phyloP scores from a whole-genome alignment of 2,329 filamentous ascomycete genomes.

The Pseudogymnoascus sp. region DNA sequence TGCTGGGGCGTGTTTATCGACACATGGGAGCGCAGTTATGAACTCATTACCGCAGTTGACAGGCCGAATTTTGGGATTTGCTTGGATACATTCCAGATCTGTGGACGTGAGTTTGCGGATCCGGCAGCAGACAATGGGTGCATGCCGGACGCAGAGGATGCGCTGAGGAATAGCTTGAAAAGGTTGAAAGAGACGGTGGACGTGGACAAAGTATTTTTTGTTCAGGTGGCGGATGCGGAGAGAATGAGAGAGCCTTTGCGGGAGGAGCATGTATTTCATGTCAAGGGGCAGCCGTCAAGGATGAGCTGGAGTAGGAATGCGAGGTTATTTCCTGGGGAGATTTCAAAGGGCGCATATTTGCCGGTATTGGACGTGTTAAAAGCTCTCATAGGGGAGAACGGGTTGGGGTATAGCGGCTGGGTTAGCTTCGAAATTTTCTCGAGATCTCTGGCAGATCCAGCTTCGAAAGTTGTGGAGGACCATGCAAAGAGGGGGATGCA shows the following conservation, averaged over 20 bases:
- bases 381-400: conserved; percentile 41
- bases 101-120: conserved; percentile 63
- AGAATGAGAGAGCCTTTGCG: conserved; percentile 49
- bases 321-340: conserved; percentile 44
- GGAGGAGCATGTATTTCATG: conserved; percentile 49
- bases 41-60: conserved; percentile 56
- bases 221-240: conserved; percentile 71
- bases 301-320: conserved; percentile 79
- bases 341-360: conserved; percentile 50
- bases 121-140: conserved; percentile 38
- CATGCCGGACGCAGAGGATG: conserved; percentile 27
- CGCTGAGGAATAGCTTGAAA: conserved; percentile 34
- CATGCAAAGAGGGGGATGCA: conserved; percentile 43
- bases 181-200: conserved; percentile 20
- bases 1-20: conserved; percentile 64
- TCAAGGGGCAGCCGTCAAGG: conserved; percentile 47
- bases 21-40: conserved; percentile 66
- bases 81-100: conserved; percentile 72
- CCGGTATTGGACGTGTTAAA: conserved; percentile 45
- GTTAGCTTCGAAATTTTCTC: conserved; percentile 54
- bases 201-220: conserved; percentile 51
- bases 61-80: conserved; percentile 67
- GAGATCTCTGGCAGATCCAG: conserved; percentile 39
- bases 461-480: conserved; percentile 37
- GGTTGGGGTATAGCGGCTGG: conserved; percentile 50